These are phyloP conservation scores for Peronospora destructor DNA, from an alignment of 352 stramenopile genomes.

Conservation along the genomic window DNA sequence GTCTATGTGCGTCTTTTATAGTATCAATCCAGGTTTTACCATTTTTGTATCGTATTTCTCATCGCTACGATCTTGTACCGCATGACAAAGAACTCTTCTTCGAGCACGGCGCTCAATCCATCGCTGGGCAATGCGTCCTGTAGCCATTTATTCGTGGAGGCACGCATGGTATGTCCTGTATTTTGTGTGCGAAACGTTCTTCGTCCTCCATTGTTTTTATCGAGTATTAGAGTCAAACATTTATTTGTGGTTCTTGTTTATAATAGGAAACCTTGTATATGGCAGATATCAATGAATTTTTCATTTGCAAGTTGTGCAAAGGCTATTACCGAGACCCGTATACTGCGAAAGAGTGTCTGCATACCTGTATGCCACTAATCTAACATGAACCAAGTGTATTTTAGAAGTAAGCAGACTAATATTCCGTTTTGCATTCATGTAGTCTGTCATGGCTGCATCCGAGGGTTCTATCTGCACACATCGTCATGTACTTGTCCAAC, in stretches of 20 bases:
- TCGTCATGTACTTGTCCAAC: slow-evolving; percentile 35
- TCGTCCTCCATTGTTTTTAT: no score
- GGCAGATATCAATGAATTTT: slow-evolving; percentile 44
- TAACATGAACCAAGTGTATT: background rate
- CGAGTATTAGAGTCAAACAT: background rate
- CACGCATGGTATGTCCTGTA: slow-evolving; percentile 29
- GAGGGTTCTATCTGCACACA: slow-evolving; percentile 34
- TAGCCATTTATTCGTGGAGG: slow-evolving; percentile 31
- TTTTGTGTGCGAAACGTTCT: background rate
- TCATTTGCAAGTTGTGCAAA: slow-evolving; percentile 58
- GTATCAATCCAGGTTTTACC: no score
- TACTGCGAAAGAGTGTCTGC: slow-evolving; percentile 71
- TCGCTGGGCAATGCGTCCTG: slow-evolving; percentile 22
- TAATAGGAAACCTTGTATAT: slow-evolving; percentile 41
- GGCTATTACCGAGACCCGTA: slow-evolving; percentile 66
- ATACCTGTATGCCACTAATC: slow-evolving; percentile 52
- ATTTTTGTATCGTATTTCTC: no score
- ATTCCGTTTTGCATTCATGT: background rate
- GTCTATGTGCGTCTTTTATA: no score
- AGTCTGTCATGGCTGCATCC: slow-evolving; percentile 69
- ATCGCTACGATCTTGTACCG: no score
- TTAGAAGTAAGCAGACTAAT: background rate
- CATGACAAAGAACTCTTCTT: no score
- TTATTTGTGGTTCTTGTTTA: slow-evolving; percentile 12
- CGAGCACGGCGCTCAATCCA: slow-evolving; percentile 7